A percentile compares a stretch with the other conserved stretches of the same genome.
phyloP scores from a whole-genome alignment of 495 filamentous ascomycete species.

The Penicillium roqueforti region DNA sequence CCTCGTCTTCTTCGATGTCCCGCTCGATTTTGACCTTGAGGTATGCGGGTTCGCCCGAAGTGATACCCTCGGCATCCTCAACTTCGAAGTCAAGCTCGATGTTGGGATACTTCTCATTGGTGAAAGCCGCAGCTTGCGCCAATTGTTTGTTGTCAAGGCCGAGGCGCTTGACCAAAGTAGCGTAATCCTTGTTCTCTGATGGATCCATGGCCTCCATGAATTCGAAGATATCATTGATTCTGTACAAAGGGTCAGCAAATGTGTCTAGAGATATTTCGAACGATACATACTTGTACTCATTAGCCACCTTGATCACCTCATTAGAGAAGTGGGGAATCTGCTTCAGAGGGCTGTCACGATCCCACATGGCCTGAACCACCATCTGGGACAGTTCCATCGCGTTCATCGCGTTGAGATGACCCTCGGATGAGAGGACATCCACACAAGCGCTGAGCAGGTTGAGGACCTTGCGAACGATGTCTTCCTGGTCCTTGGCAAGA shows the following conservation, averaged over 20 bases:
- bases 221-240: constrained; percentile 88
- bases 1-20: constrained; percentile 71
- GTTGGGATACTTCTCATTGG: constrained; percentile 94
- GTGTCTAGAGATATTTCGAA: not conserved
- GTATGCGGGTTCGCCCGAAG: constrained; percentile 74
- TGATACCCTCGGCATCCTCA: constrained; percentile 72
- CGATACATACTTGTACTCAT: constrained; percentile 67
- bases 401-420: constrained; percentile 92
- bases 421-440: constrained; percentile 93
- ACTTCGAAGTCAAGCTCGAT: constrained; percentile 86
- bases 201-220: constrained; percentile 99
- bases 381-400: constrained; percentile 99
- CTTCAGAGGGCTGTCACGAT: constrained; percentile 92
- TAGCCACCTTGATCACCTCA: constrained; percentile 76
- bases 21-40: constrained; percentile 84
- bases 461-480: constrained; percentile 79
- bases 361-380: constrained; percentile 99
- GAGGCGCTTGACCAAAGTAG: constrained; percentile 66
- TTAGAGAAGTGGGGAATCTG: constrained; percentile 94
- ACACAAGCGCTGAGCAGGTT: constrained; percentile 88
- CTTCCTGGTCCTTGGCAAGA: constrained; percentile 93
- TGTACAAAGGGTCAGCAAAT: constrained; percentile 34
- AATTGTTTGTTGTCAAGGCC: constrained; percentile 79
- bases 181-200: constrained; percentile 77
- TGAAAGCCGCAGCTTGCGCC: constrained; percentile 85